Evolutionary conservation across 2,329 filamentous ascomycete species (phyloP).

Genomic region (Diaporthe citrichinensis): DNA sequence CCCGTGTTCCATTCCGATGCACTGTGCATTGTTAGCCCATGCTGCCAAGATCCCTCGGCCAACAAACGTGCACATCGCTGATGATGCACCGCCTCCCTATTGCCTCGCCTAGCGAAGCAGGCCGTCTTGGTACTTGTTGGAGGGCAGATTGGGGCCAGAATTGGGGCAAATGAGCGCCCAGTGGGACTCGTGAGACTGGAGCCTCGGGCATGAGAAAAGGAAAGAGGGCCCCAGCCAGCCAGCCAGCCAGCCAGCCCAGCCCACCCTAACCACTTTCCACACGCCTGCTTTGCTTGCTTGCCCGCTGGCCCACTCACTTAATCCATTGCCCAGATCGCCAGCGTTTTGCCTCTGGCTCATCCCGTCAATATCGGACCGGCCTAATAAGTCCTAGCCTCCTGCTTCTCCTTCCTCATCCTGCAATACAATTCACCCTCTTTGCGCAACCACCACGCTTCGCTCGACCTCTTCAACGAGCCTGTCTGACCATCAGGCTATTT

Average conservation of each 20-base stretch:
- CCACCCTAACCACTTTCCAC: conserved; percentile 28
- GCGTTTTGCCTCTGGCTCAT: conserved; percentile 26
- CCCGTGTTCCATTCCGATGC: not conserved
- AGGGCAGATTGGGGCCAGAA: conserved; percentile 23
- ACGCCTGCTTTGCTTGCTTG: not conserved
- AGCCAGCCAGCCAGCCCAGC: conserved; percentile 14
- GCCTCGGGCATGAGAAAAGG: conserved; percentile 12
- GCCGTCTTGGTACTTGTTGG: conserved; percentile 13
- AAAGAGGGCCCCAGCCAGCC: conserved; percentile 17
- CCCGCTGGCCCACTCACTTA: conserved; percentile 19
- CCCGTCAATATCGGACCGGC: conserved; percentile 28
- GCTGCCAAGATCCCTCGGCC: conserved; percentile 28
- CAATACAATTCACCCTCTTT: not conserved
- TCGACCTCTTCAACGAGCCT: conserved; percentile 8
- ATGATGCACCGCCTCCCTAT: conserved; percentile 33
- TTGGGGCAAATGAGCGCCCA: conserved; percentile 21
- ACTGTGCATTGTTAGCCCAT: conserved; percentile 31
- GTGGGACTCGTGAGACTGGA: conserved; percentile 22
- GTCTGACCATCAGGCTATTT: conserved; percentile 11
- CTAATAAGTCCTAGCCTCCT: conserved; percentile 30
- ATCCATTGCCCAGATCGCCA: conserved; percentile 26
- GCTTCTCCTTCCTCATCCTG: conserved; percentile 9
- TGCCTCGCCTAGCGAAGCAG: conserved; percentile 17
- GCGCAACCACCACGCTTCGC: not conserved
- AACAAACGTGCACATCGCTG: conserved; percentile 18